These are phyloP conservation scores for Pterulicium gracile DNA, from an alignment of 1,284 basidiomycete genomes.

Conservation along the genomic window DNA sequence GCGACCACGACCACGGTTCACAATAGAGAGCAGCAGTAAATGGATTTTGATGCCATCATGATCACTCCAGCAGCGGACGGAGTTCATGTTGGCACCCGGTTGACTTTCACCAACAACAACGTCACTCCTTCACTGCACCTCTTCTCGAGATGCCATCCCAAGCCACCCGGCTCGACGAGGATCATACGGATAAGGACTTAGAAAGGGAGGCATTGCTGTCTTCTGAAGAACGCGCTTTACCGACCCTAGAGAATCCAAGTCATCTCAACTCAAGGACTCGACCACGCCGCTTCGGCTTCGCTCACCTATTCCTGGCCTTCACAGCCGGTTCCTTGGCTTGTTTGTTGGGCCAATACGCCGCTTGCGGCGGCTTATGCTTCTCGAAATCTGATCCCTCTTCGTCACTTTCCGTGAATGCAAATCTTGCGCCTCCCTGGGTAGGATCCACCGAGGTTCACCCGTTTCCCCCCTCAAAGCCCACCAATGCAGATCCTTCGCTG, in stretches of 20 bases:
- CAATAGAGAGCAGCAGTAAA: too few species aligned
- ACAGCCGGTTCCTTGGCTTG: slow-evolving; percentile 32
- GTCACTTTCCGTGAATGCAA: slow-evolving; percentile 10
- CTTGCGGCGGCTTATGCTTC: slow-evolving; percentile 25
- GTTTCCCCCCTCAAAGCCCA: slow-evolving; percentile 64
- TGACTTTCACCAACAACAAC: too few species aligned
- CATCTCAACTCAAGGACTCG: too few species aligned
- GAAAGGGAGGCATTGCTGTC: background rate
- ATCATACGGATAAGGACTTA: background rate
- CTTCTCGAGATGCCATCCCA: too few species aligned
- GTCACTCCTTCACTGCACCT: too few species aligned
- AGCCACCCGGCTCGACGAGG: too few species aligned
- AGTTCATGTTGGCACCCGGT: too few species aligned
- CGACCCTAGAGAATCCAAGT: background rate
- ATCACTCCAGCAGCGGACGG: too few species aligned
- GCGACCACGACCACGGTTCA: too few species aligned
- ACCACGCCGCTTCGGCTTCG: slow-evolving; percentile 16
- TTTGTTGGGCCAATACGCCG: slow-evolving; percentile 26
- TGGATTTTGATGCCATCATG: too few species aligned
- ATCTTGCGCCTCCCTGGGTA: slow-evolving; percentile 46
- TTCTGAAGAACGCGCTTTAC: background rate
- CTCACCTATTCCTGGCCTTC: slow-evolving; percentile 32
- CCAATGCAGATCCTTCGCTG: slow-evolving; percentile 53
- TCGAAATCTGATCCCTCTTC: slow-evolving; percentile 3
- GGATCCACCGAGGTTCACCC: slow-evolving; percentile 60